phyloP scores from a whole-genome alignment of 169 alveolate species.

The Plasmodium gonderi region DNA sequence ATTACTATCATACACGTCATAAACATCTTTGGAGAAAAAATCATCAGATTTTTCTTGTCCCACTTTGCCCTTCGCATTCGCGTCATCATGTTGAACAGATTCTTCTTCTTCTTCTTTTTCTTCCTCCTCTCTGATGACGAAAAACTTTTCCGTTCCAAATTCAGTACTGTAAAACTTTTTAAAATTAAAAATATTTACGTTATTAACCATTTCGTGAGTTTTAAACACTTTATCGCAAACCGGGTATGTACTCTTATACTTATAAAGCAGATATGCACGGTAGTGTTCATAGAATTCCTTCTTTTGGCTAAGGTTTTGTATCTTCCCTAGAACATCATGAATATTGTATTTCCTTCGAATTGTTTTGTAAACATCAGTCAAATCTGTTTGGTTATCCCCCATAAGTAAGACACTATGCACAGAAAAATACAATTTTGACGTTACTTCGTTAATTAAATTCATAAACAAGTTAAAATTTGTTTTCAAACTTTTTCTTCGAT shows the following conservation, averaged over 20 bases:
- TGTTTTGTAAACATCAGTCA: constrained; percentile 56
- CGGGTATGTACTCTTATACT: constrained; percentile 50
- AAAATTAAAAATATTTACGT: constrained; percentile 46
- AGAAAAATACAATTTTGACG: constrained; percentile 48
- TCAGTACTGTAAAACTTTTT: constrained; percentile 53
- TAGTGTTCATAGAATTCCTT: constrained; percentile 59
- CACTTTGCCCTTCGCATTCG: neutral
- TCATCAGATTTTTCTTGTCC: constrained; percentile 5
- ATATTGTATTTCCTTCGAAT: constrained; percentile 58
- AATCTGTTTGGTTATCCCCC: neutral
- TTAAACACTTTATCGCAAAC: constrained; percentile 35
- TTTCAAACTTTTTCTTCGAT: constrained; percentile 46
- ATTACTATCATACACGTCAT: neutral
- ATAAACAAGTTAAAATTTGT: constrained; percentile 48
- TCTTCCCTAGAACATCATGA: constrained; percentile 46
- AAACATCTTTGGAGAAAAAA: neutral
- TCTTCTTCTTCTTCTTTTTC: neutral
- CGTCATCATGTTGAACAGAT: neutral
- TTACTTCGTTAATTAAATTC: constrained; percentile 60
- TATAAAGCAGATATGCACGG: constrained; percentile 45
- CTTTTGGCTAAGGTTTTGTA: constrained; percentile 46
- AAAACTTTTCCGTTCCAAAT: constrained; percentile 18
- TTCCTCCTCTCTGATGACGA: neutral
- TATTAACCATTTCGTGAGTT: constrained; percentile 36
- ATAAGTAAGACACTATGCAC: constrained; percentile 35